Evolutionary conservation across 163 green algal species (phyloP).

Genomic region (Trebouxiophyceae sp.): DNA sequence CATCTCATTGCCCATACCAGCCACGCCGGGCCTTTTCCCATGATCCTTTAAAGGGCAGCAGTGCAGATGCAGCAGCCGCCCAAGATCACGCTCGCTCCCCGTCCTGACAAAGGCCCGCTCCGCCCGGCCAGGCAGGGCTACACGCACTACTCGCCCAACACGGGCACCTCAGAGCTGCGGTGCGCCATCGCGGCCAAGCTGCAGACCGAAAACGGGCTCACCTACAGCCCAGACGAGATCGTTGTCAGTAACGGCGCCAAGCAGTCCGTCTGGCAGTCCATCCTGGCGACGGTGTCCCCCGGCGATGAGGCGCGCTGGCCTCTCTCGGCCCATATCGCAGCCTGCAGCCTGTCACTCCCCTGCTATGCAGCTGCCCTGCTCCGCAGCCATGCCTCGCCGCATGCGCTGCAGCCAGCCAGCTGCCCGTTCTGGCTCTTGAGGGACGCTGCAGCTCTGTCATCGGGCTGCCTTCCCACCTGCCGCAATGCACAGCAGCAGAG

Average conservation of each 20-base stretch:
- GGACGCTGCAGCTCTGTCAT: too few relatives aligned
- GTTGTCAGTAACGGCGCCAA: conserved; percentile 96
- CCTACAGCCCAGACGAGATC: conserved; percentile 69
- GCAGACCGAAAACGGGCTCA: conserved; percentile 74
- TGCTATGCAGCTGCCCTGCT: background rate
- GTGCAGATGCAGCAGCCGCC: too few relatives aligned
- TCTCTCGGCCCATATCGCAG: background rate
- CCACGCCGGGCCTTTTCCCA: too few relatives aligned
- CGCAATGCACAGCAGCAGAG: too few relatives aligned
- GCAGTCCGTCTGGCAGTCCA: conserved; percentile 87
- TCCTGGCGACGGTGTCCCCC: conserved; percentile 70
- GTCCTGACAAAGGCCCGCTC: too few relatives aligned
- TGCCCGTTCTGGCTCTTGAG: background rate
- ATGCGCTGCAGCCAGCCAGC: background rate
- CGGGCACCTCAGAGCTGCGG: conserved; percentile 72
- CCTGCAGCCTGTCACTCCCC: background rate
- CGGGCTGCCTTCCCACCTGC: too few relatives aligned
- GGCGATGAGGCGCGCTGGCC: conserved; percentile 70
- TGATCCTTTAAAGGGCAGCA: too few relatives aligned
- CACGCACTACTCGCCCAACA: conserved; percentile 94
- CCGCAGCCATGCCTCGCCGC: background rate
- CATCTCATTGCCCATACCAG: too few relatives aligned
- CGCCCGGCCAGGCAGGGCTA: conserved; percentile 48
- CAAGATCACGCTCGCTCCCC: too few relatives aligned
- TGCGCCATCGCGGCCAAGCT: conserved; percentile 71